A percentile compares a stretch with the other conserved stretches of the same genome.
phyloP scores from a whole-genome alignment of 2,329 filamentous ascomycete genomes.

The Claviceps maximensis region DNA sequence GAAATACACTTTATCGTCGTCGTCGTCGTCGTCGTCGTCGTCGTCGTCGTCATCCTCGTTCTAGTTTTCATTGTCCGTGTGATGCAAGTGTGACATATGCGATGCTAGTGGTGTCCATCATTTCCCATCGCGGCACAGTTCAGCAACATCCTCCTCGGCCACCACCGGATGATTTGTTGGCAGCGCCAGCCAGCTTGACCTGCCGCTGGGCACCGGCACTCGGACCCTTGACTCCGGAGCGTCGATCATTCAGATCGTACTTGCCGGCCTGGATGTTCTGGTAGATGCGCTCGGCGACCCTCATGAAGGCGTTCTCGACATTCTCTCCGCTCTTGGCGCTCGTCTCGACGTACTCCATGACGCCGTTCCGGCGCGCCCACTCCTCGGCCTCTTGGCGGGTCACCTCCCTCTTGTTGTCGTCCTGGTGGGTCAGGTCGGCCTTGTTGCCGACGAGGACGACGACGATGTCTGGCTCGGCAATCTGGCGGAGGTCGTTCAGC shows the following conservation, averaged over 20 bases:
- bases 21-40: not conserved
- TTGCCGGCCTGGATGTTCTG: slow-evolving; percentile 91
- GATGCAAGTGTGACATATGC: too few species aligned
- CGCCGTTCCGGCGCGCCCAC: slow-evolving; percentile 76
- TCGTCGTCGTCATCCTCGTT: not conserved
- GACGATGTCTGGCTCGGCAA: slow-evolving; percentile 90
- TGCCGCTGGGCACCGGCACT: slow-evolving; percentile 33
- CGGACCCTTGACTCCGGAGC: slow-evolving; percentile 77
- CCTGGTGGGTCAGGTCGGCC: slow-evolving; percentile 52
- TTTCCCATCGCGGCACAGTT: slow-evolving; percentile 7
- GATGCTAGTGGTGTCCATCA: too few species aligned
- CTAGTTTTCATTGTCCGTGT: too few species aligned
- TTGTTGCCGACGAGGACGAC: slow-evolving; percentile 96
- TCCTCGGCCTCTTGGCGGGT: slow-evolving; percentile 71
- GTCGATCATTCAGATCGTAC: slow-evolving; percentile 87
- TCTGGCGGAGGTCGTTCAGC: slow-evolving; percentile 86
- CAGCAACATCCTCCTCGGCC: slow-evolving; percentile 37
- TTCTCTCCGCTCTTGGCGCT: slow-evolving; percentile 90
- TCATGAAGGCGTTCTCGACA: slow-evolving; percentile 84
- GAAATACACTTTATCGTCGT: not conserved
- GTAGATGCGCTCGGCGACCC: slow-evolving; percentile 90
- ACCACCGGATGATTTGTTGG: slow-evolving; percentile 23
- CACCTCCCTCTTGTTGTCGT: slow-evolving; percentile 61
- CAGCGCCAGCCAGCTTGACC: slow-evolving; percentile 31
- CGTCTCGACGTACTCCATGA: slow-evolving; percentile 91